Conservation (phyloP, 768 basidiomycete genomes). For the Russula olivacea region DNA sequence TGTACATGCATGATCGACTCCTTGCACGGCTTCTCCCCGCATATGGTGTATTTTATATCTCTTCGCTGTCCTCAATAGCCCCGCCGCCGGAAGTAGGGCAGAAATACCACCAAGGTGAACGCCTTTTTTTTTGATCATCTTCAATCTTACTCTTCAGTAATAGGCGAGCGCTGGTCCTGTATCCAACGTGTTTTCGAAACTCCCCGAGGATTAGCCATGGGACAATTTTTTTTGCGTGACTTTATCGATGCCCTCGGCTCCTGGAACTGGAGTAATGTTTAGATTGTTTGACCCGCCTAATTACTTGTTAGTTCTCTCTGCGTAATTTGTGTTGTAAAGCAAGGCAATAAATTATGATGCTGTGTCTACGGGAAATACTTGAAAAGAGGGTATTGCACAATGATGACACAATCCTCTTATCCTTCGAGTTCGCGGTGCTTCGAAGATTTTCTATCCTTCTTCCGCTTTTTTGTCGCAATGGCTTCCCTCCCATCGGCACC, state of each 20-base stretch:
- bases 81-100: background rate
- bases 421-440: background rate
- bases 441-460: conserved; percentile 2
- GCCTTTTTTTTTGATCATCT: background rate
- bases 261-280: background rate
- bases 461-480: background rate
- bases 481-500: background rate
- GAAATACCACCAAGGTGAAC: conserved; percentile 1
- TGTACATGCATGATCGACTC: conserved; percentile 22
- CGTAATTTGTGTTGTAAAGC: background rate
- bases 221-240: conserved; percentile 4
- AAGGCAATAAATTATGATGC: conserved; percentile 14
- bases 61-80: conserved; percentile 5
- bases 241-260: background rate
- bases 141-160: background rate
- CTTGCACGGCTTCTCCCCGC: conserved; percentile 12
- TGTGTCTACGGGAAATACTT: background rate
- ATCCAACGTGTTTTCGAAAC: conserved; percentile 13
- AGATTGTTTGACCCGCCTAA: background rate
- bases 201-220: conserved; percentile 12
- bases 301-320: background rate
- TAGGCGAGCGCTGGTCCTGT: conserved; percentile 12
- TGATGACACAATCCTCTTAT: background rate
- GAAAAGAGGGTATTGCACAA: background rate
- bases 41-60: conserved; percentile 13